A percentile compares a stretch with the other conserved stretches of the same genome.
These are phyloP conservation scores for Boechera retrofracta DNA, from an alignment of 345 rosid genomes.

Conservation along the genomic window DNA sequence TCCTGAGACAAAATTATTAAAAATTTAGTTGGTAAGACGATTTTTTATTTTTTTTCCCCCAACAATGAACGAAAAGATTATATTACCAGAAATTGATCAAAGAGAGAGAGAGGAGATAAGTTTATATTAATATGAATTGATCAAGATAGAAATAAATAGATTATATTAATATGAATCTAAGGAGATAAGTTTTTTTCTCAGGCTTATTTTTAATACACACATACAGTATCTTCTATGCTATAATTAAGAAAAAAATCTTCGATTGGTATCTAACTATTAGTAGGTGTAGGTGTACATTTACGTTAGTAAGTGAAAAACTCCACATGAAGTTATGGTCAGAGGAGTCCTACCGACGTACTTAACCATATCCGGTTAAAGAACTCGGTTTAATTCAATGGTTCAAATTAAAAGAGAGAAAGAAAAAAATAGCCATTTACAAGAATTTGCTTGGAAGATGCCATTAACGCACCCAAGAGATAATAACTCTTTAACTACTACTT, in stretches of 20 bases:
- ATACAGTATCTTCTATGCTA: not conserved
- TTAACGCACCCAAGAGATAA: no score
- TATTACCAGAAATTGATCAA: no score
- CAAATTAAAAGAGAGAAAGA: slow-evolving; percentile 14
- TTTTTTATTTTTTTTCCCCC: not conserved
- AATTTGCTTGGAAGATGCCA: not conserved
- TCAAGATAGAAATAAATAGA: not conserved
- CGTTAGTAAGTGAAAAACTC: not conserved
- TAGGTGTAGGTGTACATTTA: not conserved
- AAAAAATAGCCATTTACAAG: slow-evolving; percentile 1
- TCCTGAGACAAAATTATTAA: not conserved
- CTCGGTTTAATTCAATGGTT: slow-evolving; percentile 30
- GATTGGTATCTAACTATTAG: not conserved
- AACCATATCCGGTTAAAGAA: slow-evolving; percentile 18
- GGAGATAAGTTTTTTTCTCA: not conserved
- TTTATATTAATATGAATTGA: no score
- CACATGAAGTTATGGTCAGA: not conserved
- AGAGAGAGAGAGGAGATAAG: no score
- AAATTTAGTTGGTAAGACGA: not conserved
- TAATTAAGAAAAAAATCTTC: not conserved
- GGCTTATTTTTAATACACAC: not conserved
- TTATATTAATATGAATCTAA: not conserved
- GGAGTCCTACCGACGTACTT: not conserved
- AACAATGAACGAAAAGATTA: no score
- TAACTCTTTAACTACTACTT: no score